These are phyloP conservation scores for Rosa rugosa DNA, from an alignment of 306 rosid species.

Conservation along the genomic window DNA sequence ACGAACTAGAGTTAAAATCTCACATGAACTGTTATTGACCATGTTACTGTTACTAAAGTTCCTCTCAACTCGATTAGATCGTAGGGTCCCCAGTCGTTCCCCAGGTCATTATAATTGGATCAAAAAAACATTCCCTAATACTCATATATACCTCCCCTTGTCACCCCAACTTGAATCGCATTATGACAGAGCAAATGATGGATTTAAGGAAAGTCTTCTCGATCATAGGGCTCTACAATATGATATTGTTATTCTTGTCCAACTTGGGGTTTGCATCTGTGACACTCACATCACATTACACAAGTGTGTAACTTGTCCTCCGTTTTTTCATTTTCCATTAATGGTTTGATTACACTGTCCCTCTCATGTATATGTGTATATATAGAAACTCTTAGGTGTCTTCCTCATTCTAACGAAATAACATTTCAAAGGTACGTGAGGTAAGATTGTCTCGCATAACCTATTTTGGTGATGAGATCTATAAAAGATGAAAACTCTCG, in stretches of 20 bases:
- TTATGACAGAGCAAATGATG: slow-evolving; percentile 20
- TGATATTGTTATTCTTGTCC: slow-evolving; percentile 8
- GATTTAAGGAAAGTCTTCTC: slow-evolving; percentile 5
- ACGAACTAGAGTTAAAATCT: no score
- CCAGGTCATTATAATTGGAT: slow-evolving; percentile 9
- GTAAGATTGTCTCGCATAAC: no score
- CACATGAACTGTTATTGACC: neutral
- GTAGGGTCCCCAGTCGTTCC: slow-evolving; percentile 9
- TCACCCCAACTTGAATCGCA: slow-evolving; percentile 18
- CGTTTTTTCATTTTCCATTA: no score
- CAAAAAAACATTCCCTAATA: slow-evolving; percentile 27
- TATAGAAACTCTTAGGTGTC: no score
- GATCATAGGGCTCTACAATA: neutral
- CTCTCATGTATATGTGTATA: no score
- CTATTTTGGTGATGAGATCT: no score
- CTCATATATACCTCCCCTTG: neutral
- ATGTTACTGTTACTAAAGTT: neutral
- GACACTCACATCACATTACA: neutral
- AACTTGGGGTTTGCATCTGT: slow-evolving; percentile 6
- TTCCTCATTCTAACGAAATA: no score
- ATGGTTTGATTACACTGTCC: no score
- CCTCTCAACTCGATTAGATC: neutral
- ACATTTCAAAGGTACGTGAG: no score
- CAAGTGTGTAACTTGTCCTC: neutral
- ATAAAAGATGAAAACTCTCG: no score